Evolutionary conservation across 306 rosid genomes (phyloP), one percentile per base, ranked within the genome.

Genomic region (Rosa lucieae): DNA sequence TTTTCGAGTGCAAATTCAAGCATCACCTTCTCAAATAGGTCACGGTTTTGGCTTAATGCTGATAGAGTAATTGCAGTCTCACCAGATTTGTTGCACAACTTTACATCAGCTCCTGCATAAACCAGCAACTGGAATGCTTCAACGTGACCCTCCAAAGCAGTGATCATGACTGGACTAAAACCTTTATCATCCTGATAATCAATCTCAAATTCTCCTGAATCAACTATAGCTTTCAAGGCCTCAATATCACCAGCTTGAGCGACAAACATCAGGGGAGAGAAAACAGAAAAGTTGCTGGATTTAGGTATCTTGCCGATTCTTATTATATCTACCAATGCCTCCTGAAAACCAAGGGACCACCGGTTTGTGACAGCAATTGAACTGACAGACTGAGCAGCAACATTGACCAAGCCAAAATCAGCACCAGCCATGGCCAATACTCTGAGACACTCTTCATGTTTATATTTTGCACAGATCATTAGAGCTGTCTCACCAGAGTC

Each of bases 21-120:
- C 97, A 94, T 89, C 67, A 91, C 97, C 84, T 89, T 86, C 88
- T 94, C 99, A 61, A 92, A 89, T 40, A 91, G 86, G 77, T 92
- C 95, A 46, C 77, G 76, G 43, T 89, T 94, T 9, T 68, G 89
- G 86, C 85, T 88, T 40, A 80, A 55, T 70, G 85, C 82, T 18
- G 96, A 88, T 62, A 94, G 73, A 37, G 87, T 82, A 61, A 94
- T 83, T 48, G 97, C 92, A 23, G 97, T 89, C 84, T 92, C 89
- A 26, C 98, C 97, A 70, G 82, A 85, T 83, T 89, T 88, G 77
- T 92, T 92, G 72, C 84, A 77, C 43, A 90, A 73, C 82, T 90
- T 90, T 26, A 92, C 97, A 85, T 91, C 92, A 8, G 97, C 95
- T 46, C 97, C 99, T 23, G 97, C 97, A 84, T 87, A 89, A 51